Percentiles rank a stretch among this genome's conserved stretches.
phyloP scores from a whole-genome alignment of 805 yeast genomes.

The Grigorovia humatica region DNA sequence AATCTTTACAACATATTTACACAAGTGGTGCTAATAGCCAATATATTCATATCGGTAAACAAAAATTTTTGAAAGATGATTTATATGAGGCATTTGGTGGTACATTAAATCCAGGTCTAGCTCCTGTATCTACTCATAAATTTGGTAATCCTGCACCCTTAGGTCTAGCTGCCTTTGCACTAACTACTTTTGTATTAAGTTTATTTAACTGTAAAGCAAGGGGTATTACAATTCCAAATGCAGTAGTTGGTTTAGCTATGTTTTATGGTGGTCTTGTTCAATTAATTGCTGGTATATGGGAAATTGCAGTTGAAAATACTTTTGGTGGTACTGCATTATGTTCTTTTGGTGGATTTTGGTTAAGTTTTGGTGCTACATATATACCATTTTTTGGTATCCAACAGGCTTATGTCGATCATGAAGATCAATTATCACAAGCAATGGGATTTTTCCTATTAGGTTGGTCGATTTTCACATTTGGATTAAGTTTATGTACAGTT shows the following conservation, averaged over 20 bases:
- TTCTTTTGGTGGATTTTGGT: slow-evolving; percentile 64
- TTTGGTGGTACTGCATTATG: slow-evolving; percentile 57
- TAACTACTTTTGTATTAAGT: slow-evolving; percentile 51
- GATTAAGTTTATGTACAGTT: slow-evolving; percentile 43
- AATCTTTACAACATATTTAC: slow-evolving; percentile 17
- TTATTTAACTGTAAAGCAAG: slow-evolving; percentile 44
- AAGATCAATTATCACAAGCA: slow-evolving; percentile 35
- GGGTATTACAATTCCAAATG: slow-evolving; percentile 40
- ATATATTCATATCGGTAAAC: slow-evolving; percentile 60
- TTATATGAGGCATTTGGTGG: slow-evolving; percentile 70
- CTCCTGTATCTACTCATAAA: slow-evolving; percentile 44
- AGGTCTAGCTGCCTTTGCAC: slow-evolving; percentile 50
- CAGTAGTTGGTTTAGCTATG: slow-evolving; percentile 46
- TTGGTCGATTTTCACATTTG: slow-evolving; percentile 53
- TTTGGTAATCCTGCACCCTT: slow-evolving; percentile 60
- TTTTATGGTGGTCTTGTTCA: slow-evolving; percentile 58
- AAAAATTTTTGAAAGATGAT: slow-evolving; percentile 54
- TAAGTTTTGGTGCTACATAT: slow-evolving; percentile 49
- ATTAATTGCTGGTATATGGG: slow-evolving; percentile 57
- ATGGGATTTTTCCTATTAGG: slow-evolving; percentile 50
- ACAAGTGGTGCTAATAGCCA: slow-evolving; percentile 44
- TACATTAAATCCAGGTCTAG: slow-evolving; percentile 59
- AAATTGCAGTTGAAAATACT: slow-evolving; percentile 49
- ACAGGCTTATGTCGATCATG: slow-evolving; percentile 37
- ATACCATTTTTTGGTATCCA: slow-evolving; percentile 51